A percentile compares a stretch with the other conserved stretches of the same genome.
Evolutionary conservation across 2,329 filamentous ascomycete species (phyloP).

Genomic region (Trichoderma simmonsii): DNA sequence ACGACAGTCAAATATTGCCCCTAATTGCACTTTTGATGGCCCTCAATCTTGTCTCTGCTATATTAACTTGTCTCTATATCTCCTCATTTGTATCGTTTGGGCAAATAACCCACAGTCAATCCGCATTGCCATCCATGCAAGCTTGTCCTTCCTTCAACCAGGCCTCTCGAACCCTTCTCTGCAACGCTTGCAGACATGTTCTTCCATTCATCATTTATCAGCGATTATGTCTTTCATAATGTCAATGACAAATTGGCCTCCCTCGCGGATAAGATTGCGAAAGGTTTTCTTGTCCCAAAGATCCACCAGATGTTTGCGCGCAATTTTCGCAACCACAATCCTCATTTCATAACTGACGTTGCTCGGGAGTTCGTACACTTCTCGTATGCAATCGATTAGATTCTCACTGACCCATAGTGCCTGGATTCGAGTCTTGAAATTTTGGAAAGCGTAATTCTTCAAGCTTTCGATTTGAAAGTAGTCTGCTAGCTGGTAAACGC

Average conservation of each 20-base stretch:
- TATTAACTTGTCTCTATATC: neutral
- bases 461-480: neutral
- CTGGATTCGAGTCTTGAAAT: neutral
- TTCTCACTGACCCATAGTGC: neutral
- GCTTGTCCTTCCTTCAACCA: neutral
- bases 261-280: constrained; percentile 1
- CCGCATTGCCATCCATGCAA: neutral
- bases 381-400: neutral
- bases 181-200: neutral
- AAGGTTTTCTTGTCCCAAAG: constrained; percentile 2
- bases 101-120: neutral
- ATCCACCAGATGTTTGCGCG: neutral
- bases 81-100: neutral
- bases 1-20: neutral
- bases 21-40: neutral
- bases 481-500: constrained; percentile 12
- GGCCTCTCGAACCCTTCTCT: neutral
- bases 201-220: neutral
- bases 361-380: neutral
- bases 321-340: neutral
- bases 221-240: neutral
- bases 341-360: neutral
- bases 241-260: constrained; percentile 10
- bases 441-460: neutral
- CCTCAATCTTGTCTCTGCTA: neutral